phyloP scores from a whole-genome alignment of 495 filamentous ascomycete species.

The Hapsidospora chrysogenum region DNA sequence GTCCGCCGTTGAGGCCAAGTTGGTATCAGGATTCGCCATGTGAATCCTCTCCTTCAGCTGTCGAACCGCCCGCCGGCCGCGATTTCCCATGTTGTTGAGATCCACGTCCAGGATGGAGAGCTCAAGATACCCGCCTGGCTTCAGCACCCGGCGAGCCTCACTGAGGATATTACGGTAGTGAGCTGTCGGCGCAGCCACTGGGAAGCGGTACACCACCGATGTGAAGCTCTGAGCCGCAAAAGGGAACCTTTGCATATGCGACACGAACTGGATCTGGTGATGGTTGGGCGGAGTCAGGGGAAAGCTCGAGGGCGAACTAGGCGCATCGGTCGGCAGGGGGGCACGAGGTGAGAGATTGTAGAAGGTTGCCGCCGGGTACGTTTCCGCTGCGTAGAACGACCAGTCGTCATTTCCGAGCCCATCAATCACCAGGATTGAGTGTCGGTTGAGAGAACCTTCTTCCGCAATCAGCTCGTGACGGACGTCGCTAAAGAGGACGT shows the following conservation, averaged over 20 bases:
- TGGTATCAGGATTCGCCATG: slow-evolving; percentile 35
- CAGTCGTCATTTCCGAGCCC: slow-evolving; percentile 78
- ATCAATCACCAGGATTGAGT: slow-evolving; percentile 74
- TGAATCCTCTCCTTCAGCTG: slow-evolving; percentile 63
- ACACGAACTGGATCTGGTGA: slow-evolving; percentile 61
- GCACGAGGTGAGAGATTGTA: slow-evolving; percentile 60
- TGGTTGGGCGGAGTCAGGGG: slow-evolving; percentile 64
- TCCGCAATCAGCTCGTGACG: slow-evolving; percentile 52
- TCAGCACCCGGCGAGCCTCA: slow-evolving; percentile 81
- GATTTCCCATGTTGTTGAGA: slow-evolving; percentile 72
- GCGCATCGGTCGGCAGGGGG: slow-evolving; percentile 17
- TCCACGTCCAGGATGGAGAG: slow-evolving; percentile 72
- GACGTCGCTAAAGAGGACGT: slow-evolving; percentile 86
- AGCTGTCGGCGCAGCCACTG: slow-evolving; percentile 50
- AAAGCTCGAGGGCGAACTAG: slow-evolving; percentile 15
- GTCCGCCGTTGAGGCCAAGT: slow-evolving; percentile 61
- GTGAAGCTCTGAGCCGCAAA: slow-evolving; percentile 79
- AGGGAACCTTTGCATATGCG: slow-evolving; percentile 55
- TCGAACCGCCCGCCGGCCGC: slow-evolving; percentile 58
- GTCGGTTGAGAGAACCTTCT: slow-evolving; percentile 27
- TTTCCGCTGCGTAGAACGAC: slow-evolving; percentile 93
- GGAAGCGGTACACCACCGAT: slow-evolving; percentile 78
- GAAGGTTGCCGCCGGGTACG: slow-evolving; percentile 70
- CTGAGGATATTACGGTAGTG: slow-evolving; percentile 67
- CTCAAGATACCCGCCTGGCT: slow-evolving; percentile 80